A percentile compares a stretch with the other conserved stretches of the same genome.
Conservation (phyloP, 2,329 filamentous ascomycete genomes). For the Xylariaceae sp. region DNA sequence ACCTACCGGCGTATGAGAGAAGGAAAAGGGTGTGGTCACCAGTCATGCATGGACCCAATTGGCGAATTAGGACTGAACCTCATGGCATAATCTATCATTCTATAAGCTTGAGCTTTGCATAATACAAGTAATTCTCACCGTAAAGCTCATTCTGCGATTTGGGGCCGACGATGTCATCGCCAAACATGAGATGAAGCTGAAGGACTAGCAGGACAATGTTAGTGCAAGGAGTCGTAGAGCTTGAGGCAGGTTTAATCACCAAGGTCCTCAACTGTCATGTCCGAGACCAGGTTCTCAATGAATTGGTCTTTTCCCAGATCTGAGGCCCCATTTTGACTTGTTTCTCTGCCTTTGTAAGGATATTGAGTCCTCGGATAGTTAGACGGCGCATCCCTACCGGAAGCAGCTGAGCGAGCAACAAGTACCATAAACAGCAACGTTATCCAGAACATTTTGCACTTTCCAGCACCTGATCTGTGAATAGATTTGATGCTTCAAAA, state of each 20-base stretch:
- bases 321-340: not conserved
- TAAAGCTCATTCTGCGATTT: constrained; percentile 39
- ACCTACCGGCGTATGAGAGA: too few relatives aligned
- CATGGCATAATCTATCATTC: constrained; percentile 32
- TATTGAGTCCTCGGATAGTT: not conserved
- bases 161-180: constrained; percentile 39
- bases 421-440: not conserved
- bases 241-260: constrained; percentile 15
- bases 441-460: not conserved
- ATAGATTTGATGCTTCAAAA: not conserved
- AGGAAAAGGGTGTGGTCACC: constrained; percentile 18
- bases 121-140: constrained; percentile 15
- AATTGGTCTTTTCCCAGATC: constrained; percentile 23
- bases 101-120: constrained; percentile 6
- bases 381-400: not conserved
- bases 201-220: constrained; percentile 25
- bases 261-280: constrained; percentile 34
- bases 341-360: not conserved
- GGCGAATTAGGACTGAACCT: constrained; percentile 36
- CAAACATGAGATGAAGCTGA: constrained; percentile 46
- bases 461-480: not conserved
- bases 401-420: not conserved
- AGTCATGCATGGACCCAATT: constrained; percentile 42
- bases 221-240: not conserved
- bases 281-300: constrained; percentile 27